Evolutionary conservation across 805 yeast species (phyloP).

Genomic region (Saccharomycopsis javanensis): DNA sequence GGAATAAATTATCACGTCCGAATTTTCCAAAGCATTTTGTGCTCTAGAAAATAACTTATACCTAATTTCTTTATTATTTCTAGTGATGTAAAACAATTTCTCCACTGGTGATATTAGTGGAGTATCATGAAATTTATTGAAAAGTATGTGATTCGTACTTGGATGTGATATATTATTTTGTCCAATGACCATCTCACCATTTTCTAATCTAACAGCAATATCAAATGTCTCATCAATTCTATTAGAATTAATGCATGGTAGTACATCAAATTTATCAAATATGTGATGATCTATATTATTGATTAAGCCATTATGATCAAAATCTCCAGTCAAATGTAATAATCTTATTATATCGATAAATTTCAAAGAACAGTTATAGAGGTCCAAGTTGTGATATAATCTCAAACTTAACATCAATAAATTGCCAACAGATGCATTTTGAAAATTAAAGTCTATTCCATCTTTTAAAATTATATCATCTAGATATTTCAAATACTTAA

Average conservation of each 20-base stretch:
- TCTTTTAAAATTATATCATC: conserved; percentile 46
- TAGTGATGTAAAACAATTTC: conserved; percentile 70
- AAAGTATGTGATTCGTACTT: conserved; percentile 22
- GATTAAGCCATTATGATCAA: too few species aligned
- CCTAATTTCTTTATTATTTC: conserved; percentile 77
- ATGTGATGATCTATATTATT: not conserved
- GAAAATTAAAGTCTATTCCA: conserved; percentile 56
- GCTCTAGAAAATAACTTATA: conserved; percentile 57
- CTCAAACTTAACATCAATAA: conserved; percentile 74
- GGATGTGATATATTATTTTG: conserved; percentile 95
- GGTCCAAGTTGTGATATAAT: conserved; percentile 44
- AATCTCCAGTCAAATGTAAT: not conserved
- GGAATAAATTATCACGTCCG: conserved; percentile 58
- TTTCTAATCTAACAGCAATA: conserved; percentile 61
- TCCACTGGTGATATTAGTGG: conserved; percentile 70
- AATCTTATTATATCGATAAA: conserved; percentile 11
- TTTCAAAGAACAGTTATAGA: conserved; percentile 7
- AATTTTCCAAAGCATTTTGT: conserved; percentile 31
- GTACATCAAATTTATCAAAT: conserved; percentile 4
- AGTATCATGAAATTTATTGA: conserved; percentile 19
- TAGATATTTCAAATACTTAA: not conserved
- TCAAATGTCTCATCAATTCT: conserved; percentile 51
- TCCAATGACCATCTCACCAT: conserved; percentile 74
- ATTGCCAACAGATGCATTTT: conserved; percentile 78
- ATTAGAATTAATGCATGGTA: conserved; percentile 12